phyloP scores from a whole-genome alignment of 1,139 yeast species.

The Candida frijolesensis region DNA sequence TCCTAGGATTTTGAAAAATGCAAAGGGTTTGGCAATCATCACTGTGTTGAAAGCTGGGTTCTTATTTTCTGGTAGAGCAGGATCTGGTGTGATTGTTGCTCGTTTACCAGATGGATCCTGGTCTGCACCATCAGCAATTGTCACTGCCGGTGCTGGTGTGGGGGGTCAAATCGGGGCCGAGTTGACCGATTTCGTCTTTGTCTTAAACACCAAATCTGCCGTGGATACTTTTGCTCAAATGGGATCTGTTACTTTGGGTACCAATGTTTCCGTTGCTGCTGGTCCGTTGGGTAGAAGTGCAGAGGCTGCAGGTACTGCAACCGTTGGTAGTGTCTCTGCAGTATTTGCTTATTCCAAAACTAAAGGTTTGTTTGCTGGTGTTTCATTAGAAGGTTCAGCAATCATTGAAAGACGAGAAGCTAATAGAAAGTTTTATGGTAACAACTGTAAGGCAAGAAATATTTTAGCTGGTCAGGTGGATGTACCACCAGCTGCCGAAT shows the following conservation, averaged over 20 bases:
- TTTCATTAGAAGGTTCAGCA: constrained; percentile 94
- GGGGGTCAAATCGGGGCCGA: constrained; percentile 98
- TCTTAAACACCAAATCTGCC: constrained; percentile 81
- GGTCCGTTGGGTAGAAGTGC: constrained; percentile 98
- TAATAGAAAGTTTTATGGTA: constrained; percentile 91
- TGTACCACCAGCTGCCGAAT: constrained; percentile 91
- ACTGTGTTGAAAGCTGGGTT: constrained; percentile 97
- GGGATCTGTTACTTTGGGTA: constrained; percentile 94
- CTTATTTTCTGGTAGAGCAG: constrained; percentile 94
- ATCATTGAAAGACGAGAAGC: constrained; percentile 96
- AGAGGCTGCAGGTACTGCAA: constrained; percentile 96
- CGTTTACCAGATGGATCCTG: constrained; percentile 91
- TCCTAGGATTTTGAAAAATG: constrained; percentile 81
- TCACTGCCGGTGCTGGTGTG: constrained; percentile 97
- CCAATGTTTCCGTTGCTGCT: constrained; percentile 95
- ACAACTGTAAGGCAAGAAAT: constrained; percentile 78
- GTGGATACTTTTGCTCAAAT: constrained; percentile 93
- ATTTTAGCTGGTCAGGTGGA: constrained; percentile 86
- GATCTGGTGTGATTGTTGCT: constrained; percentile 94
- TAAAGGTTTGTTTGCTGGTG: constrained; percentile 96
- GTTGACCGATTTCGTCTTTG: constrained; percentile 93
- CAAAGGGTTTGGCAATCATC: constrained; percentile 88
- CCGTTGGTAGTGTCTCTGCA: constrained; percentile 85
- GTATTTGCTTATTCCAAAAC: constrained; percentile 93
- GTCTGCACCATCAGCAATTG: constrained; percentile 98